A percentile compares a stretch with the other conserved stretches of the same genome.
These are phyloP conservation scores for Jaltomata sinuosa DNA, from an alignment of 257 asterid species.

Conservation along the genomic window DNA sequence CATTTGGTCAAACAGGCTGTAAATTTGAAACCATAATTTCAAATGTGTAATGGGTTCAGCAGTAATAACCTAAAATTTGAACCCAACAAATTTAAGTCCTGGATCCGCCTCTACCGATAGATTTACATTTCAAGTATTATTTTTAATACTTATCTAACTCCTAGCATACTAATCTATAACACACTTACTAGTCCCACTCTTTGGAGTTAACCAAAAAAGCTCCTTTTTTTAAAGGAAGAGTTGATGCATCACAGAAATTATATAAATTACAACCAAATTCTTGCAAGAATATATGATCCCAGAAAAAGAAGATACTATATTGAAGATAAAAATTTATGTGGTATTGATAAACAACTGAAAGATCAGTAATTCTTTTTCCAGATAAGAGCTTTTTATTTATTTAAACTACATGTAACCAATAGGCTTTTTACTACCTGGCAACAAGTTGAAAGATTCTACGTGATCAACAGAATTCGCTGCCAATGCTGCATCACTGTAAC, in stretches of 20 bases:
- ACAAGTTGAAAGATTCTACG: conserved; percentile 37
- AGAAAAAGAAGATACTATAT: not conserved
- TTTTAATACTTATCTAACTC: not conserved
- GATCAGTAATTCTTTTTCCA: not conserved
- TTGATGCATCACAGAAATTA: not conserved
- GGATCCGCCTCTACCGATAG: not conserved
- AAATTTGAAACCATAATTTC: not conserved
- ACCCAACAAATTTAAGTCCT: not conserved
- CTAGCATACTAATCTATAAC: not conserved
- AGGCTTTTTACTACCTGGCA: conserved; percentile 52
- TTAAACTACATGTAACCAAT: not conserved
- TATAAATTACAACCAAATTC: not conserved
- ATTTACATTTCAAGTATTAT: not conserved
- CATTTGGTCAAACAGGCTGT: not conserved
- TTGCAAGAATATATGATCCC: not conserved
- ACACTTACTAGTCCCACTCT: not conserved
- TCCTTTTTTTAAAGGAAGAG: not conserved
- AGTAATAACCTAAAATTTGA: not conserved
- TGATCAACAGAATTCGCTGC: conserved; percentile 47
- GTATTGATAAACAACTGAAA: not conserved
- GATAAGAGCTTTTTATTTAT: not conserved
- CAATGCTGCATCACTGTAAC: conserved; percentile 31
- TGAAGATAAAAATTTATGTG: not conserved
- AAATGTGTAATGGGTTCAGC: not conserved
- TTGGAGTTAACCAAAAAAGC: not conserved